Evolutionary conservation across 2,329 filamentous ascomycete genomes (phyloP).

Genomic region (Talaromyces sp.): DNA sequence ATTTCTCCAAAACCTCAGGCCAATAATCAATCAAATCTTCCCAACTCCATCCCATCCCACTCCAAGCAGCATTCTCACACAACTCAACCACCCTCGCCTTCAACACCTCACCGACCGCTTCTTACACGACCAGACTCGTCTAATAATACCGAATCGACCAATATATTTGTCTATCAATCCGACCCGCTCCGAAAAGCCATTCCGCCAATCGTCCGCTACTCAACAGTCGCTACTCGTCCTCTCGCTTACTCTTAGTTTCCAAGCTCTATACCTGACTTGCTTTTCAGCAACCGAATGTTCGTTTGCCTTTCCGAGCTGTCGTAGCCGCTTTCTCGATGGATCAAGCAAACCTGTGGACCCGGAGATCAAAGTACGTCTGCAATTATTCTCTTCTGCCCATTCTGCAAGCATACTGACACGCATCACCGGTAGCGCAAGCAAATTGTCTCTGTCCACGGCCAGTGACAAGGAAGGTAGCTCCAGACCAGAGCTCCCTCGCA

Average conservation of each 20-base stretch:
- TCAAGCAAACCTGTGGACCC: constrained; percentile 51
- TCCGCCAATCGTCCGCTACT: constrained; percentile 10
- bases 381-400: background rate
- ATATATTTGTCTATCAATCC: background rate
- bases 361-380: constrained; percentile 45
- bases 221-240: constrained; percentile 7
- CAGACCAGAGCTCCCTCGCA: constrained; percentile 59
- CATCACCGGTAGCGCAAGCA: constrained; percentile 62
- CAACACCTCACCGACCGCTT: background rate
- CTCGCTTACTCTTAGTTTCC: constrained; percentile 7
- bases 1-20: constrained; percentile 11
- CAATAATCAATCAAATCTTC: constrained; percentile 12
- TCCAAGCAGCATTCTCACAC: constrained; percentile 2
- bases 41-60: constrained; percentile 11
- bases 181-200: background rate
- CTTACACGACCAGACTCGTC: background rate
- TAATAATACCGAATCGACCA: background rate
- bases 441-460: constrained; percentile 82
- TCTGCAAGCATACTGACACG: constrained; percentile 24
- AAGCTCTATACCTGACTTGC: constrained; percentile 17
- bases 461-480: constrained; percentile 53
- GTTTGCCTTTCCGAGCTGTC: constrained; percentile 35
- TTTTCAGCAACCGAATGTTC: constrained; percentile 31
- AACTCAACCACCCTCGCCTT: background rate
- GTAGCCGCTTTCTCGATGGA: constrained; percentile 42